Percentiles rank a stretch among this genome's conserved stretches.
These are phyloP conservation scores for Ramichloridium luteum DNA, from an alignment of 2,329 filamentous ascomycete species.

Conservation along the genomic window DNA sequence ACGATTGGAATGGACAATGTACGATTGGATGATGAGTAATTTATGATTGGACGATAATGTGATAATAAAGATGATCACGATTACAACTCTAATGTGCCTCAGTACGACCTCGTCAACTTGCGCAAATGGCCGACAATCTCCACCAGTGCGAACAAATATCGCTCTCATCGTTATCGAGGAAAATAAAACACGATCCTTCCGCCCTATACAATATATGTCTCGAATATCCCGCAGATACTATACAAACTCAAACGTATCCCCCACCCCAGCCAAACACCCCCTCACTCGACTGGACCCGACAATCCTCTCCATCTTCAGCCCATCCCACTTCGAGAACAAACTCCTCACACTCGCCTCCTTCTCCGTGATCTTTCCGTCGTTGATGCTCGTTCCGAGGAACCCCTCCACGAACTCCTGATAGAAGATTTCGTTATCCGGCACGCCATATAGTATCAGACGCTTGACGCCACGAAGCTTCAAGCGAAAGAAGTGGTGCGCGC, in stretches of 20 bases:
- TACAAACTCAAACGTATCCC: conserved; percentile 89
- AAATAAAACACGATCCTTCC: too few species aligned
- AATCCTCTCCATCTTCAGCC: conserved; percentile 74
- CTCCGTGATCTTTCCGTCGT: conserved; percentile 45
- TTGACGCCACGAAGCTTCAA: conserved; percentile 71
- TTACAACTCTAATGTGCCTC: too few species aligned
- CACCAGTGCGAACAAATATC: too few species aligned
- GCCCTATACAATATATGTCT: background rate
- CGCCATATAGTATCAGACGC: conserved; percentile 74
- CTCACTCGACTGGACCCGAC: conserved; percentile 70
- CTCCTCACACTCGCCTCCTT: conserved; percentile 39
- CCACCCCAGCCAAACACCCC: conserved; percentile 60
- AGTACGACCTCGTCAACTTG: too few species aligned
- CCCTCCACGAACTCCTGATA: conserved; percentile 64
- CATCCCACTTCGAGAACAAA: conserved; percentile 81
- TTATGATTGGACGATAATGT: too few species aligned
- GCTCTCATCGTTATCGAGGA: too few species aligned
- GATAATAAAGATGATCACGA: too few species aligned
- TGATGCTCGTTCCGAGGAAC: conserved; percentile 45
- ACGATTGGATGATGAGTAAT: too few species aligned
- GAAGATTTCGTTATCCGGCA: conserved; percentile 79
- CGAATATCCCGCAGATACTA: conserved; percentile 31
- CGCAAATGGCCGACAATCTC: too few species aligned
- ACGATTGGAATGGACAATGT: too few species aligned
- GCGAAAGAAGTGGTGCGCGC: conserved; percentile 93